Evolutionary conservation across 805 yeast species (phyloP), one percentile per base, ranked within the genome.

Genomic region (Scheffersomyces spartinae): DNA sequence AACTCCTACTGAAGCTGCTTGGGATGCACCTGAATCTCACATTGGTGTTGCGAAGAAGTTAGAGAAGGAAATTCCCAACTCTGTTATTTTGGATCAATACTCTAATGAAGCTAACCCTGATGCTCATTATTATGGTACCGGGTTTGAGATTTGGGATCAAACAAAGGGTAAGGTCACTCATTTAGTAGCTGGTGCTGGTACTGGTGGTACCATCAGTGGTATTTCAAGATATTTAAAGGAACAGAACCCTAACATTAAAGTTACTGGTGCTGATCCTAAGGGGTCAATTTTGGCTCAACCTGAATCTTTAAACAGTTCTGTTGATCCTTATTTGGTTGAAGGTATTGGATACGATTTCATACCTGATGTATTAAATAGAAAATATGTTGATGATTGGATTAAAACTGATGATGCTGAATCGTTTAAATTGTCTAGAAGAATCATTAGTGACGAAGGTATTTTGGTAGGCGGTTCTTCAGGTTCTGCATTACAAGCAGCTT

Each of bases 401-500:
- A 82, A 82, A 62, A 81, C 93, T 21, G 85, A 79, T 38, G 94
- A 82, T 48, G 67, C 73, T 31, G 85, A 77, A 36, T 71, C 88
- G 20, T 83, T 82, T 61, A 62, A 71, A 29, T 70, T 77, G 40
- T 88, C 94, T 19, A 68, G 94, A 60, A 74, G 84, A 55, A 64
- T 82, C 36, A 82, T 82, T 40, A 60, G 74, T 26, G 86, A 80
- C 46, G 94, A 82, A 55, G 94, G 94, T 50, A 71, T 82, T 28
- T 61, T 82, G 26, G 84, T 82, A 26, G 94, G 94, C 46, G 94
- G 94, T n/a, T 76, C 86, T 7, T 74, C 86, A 9, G 94, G 94
- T 32, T 66, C 78, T 39, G 86, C 94, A 7, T 68, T 82, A 40
- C 74, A 78, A 41, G 93, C 91, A 17, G 77, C 84, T 24, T 64